phyloP scores from a whole-genome alignment of 371 early-diverging fungal genomes.

The Mucor circinelloides region DNA sequence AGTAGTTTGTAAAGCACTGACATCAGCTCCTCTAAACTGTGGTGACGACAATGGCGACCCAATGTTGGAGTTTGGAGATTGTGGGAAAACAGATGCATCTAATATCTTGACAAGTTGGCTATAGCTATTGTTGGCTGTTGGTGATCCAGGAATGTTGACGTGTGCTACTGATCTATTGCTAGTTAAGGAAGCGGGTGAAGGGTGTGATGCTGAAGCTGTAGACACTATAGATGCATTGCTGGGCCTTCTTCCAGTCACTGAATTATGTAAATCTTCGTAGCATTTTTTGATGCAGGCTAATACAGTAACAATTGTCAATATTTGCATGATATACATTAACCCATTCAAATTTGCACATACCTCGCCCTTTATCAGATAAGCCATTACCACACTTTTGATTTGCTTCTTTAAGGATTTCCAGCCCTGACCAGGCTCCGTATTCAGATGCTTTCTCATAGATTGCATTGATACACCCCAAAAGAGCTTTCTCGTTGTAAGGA shows the following conservation, averaged over 20 bases:
- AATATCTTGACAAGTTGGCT: background rate
- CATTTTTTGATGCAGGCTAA: constrained; percentile 7
- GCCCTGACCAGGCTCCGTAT: constrained; percentile 37
- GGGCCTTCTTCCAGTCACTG: constrained; percentile 3
- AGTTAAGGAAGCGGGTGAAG: background rate
- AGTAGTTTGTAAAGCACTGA: background rate
- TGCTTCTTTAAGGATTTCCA: constrained; percentile 27
- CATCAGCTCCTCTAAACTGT: background rate
- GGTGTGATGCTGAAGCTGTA: background rate
- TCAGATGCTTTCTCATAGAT: constrained; percentile 21
- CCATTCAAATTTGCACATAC: constrained; percentile 8
- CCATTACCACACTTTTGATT: background rate
- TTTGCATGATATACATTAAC: background rate
- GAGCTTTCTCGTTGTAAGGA: constrained; percentile 23
- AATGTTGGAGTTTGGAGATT: background rate
- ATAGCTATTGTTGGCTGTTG: background rate
- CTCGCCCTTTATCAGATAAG: constrained; percentile 13
- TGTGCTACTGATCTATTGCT: background rate
- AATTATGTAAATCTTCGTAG: constrained; percentile 10
- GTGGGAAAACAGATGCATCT: background rate
- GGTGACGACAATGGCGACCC: constrained; percentile 1
- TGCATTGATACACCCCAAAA: constrained; percentile 32
- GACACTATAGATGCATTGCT: constrained; percentile 6
- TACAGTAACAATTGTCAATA: background rate
- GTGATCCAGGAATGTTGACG: background rate